These are phyloP conservation scores for Amborella trichopoda DNA, from an alignment of 164 flowering plant genomes.

Conservation along the genomic window DNA sequence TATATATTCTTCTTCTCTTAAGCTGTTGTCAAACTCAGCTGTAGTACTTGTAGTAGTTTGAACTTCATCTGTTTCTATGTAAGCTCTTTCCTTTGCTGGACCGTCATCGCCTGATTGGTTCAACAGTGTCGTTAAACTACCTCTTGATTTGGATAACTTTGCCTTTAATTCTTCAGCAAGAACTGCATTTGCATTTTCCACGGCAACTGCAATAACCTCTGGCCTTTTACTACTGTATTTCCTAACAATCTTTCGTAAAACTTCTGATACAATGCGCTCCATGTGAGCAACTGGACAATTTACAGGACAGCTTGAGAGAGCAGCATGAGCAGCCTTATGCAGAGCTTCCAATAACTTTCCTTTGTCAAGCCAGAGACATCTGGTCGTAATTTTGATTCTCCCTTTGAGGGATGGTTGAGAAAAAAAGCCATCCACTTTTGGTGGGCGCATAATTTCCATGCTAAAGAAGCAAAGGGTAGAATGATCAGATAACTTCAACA, in stretches of 20 bases:
- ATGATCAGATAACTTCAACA: too few species aligned
- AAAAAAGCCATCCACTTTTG: slow-evolving; percentile 19
- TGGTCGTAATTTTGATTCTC: slow-evolving; percentile 85
- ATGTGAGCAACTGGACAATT: slow-evolving; percentile 77
- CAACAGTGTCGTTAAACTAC: too few species aligned
- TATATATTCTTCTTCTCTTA: too few species aligned
- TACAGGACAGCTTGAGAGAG: slow-evolving; percentile 83
- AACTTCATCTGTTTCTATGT: slow-evolving; percentile 15
- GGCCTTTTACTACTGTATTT: slow-evolving; percentile 94
- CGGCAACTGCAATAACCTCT: slow-evolving; percentile 80
- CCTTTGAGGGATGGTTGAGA: slow-evolving; percentile 52
- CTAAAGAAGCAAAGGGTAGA: slow-evolving; percentile 29
- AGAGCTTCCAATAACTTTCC: slow-evolving; percentile 95
- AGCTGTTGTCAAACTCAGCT: too few species aligned
- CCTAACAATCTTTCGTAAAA: slow-evolving; percentile 82
- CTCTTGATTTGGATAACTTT: slow-evolving; percentile 44
- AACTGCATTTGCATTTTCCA: slow-evolving; percentile 69
- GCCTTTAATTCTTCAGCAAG: slow-evolving; percentile 55
- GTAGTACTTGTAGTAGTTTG: too few species aligned
- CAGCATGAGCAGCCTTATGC: slow-evolving; percentile 88
- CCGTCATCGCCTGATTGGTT: too few species aligned
- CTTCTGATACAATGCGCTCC: slow-evolving; percentile 87
- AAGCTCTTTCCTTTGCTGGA: slow-evolving; percentile 5
- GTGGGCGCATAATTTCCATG: slow-evolving; percentile 93
- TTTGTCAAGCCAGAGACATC: slow-evolving; percentile 97